These are phyloP conservation scores for Paecilomyces variotii DNA, from an alignment of 2,329 filamentous ascomycete genomes.

Conservation along the genomic window DNA sequence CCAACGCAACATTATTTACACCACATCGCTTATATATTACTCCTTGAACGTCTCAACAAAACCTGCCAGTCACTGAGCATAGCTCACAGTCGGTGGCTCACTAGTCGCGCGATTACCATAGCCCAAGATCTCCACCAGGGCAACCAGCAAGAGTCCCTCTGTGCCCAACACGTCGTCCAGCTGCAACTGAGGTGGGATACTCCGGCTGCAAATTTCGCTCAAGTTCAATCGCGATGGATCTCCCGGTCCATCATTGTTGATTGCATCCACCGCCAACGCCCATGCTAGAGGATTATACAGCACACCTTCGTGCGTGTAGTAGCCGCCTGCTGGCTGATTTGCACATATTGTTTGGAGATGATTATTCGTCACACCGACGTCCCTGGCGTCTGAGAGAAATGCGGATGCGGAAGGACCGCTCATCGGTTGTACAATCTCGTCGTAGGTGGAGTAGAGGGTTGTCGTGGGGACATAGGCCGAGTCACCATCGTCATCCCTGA, in stretches of 20 bases:
- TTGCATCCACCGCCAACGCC: constrained; percentile 40
- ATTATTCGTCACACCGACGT: constrained; percentile 44
- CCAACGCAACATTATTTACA: too few species aligned
- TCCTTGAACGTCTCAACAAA: too few species aligned
- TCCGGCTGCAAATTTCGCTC: constrained; percentile 31
- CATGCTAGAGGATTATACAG: constrained; percentile 41
- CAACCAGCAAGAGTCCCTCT: constrained; percentile 34
- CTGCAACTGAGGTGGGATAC: constrained; percentile 13
- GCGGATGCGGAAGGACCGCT: constrained; percentile 39
- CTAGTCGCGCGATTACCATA: constrained; percentile 24
- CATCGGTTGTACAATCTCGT: constrained; percentile 48
- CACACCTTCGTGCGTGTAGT: constrained; percentile 45
- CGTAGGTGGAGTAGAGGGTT: constrained; percentile 42
- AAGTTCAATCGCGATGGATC: constrained; percentile 32
- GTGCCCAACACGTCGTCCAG: constrained; percentile 40
- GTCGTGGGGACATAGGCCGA: constrained; percentile 50
- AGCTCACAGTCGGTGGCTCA: constrained; percentile 37
- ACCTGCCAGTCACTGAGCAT: constrained; percentile 18
- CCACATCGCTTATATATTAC: too few species aligned
- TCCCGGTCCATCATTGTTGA: constrained; percentile 41
- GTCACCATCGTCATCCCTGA: constrained; percentile 41
- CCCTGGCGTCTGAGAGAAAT: constrained; percentile 30
- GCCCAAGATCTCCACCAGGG: constrained; percentile 25
- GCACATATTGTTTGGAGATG: constrained; percentile 41
- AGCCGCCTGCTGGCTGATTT: constrained; percentile 27